These are phyloP conservation scores for Kodamaea ohmeri DNA, from an alignment of 1,139 yeast species.

Conservation along the genomic window DNA sequence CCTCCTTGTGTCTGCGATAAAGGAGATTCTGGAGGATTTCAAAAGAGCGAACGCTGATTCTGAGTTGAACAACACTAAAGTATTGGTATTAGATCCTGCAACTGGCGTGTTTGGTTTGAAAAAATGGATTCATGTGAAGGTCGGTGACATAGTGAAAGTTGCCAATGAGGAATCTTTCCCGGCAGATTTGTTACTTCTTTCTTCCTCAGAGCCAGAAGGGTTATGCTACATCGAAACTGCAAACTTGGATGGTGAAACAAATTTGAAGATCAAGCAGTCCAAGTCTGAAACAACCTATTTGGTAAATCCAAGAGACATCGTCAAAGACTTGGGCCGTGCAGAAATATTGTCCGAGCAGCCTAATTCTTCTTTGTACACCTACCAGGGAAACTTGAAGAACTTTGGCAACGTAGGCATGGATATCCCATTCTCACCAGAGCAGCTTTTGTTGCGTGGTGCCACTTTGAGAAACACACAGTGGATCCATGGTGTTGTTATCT, in stretches of 20 bases:
- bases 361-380: conserved; percentile 89
- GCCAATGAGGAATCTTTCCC: conserved; percentile 90
- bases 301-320: conserved; percentile 65
- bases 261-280: conserved; percentile 90
- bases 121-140: conserved; percentile 85
- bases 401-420: conserved; percentile 45
- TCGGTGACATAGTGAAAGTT: conserved; percentile 88
- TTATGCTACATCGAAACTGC: conserved; percentile 97
- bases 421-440: conserved; percentile 84
- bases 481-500: conserved; percentile 90
- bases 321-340: conserved; percentile 30
- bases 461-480: conserved; percentile 91
- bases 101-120: conserved; percentile 61
- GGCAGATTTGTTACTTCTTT: conserved; percentile 80
- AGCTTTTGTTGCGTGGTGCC: conserved; percentile 90
- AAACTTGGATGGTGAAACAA: conserved; percentile 96
- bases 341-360: conserved; percentile 84
- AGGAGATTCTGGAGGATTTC: conserved; percentile 86
- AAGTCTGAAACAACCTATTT: conserved; percentile 71
- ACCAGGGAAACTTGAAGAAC: conserved; percentile 75
- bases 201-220: conserved; percentile 98
- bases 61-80: conserved; percentile 78
- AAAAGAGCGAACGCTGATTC: conserved; percentile 87
- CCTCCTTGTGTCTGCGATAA: conserved; percentile 83
- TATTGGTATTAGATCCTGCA: conserved; percentile 61